phyloP scores from a whole-genome alignment of 2,329 filamentous ascomycete genomes.

The Ascochyta lentis region DNA sequence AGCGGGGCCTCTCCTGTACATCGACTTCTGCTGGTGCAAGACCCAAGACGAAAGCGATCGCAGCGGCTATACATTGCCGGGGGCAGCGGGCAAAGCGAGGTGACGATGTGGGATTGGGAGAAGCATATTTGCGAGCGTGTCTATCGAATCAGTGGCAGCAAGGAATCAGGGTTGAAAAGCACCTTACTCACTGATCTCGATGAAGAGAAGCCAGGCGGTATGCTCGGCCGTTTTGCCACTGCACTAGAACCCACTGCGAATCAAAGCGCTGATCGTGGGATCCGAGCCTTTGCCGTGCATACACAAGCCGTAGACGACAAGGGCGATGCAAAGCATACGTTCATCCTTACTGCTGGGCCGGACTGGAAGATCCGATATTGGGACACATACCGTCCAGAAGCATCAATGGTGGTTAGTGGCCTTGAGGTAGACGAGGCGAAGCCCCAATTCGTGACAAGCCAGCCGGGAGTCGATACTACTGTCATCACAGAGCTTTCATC shows the following conservation, averaged over 20 bases:
- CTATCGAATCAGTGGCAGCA: constrained; percentile 67
- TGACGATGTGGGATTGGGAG: constrained; percentile 95
- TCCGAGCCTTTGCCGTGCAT: constrained; percentile 76
- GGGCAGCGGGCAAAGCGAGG: constrained; percentile 83
- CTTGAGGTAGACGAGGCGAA: constrained; percentile 72
- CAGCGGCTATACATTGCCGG: constrained; percentile 85
- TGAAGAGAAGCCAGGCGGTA: constrained; percentile 82
- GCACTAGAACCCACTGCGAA: constrained; percentile 62
- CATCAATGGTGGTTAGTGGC: constrained; percentile 81
- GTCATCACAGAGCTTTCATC: constrained; percentile 48
- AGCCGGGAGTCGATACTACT: constrained; percentile 50
- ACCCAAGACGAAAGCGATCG: constrained; percentile 73
- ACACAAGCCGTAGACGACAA: constrained; percentile 73
- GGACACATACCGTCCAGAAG: constrained; percentile 81
- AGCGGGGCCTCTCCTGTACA: constrained; percentile 81
- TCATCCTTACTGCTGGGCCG: constrained; percentile 84
- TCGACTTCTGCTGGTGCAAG: constrained; percentile 63
- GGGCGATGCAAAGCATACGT: constrained; percentile 76
- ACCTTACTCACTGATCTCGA: constrained; percentile 84
- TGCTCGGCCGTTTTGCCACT: constrained; percentile 84
- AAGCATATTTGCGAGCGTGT: constrained; percentile 88
- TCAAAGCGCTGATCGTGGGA: constrained; percentile 67
- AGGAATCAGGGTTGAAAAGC: constrained; percentile 55
- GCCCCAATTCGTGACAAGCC: constrained; percentile 66
- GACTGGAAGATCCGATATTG: constrained; percentile 94